Percentiles rank a stretch among this genome's conserved stretches.
Conservation (phyloP, 2,329 filamentous ascomycete genomes). For the Metarhizium sp. region DNA sequence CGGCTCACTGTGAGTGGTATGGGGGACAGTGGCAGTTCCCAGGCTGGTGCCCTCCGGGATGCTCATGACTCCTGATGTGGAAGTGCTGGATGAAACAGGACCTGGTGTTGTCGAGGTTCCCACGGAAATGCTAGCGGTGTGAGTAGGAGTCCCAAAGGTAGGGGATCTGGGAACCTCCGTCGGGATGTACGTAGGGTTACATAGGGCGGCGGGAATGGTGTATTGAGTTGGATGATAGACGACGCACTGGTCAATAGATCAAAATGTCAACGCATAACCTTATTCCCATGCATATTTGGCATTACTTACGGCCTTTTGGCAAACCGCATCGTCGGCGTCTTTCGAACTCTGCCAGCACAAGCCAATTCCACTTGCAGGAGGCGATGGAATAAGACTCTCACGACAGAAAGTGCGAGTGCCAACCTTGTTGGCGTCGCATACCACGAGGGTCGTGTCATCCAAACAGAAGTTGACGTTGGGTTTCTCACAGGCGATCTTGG, state of each 20-base stretch:
- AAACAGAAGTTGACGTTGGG: slow-evolving; percentile 35
- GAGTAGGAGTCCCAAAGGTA: neutral
- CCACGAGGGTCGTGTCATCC: slow-evolving; percentile 36
- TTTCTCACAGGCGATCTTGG: slow-evolving; percentile 27
- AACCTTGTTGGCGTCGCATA: slow-evolving; percentile 28
- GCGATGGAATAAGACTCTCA: slow-evolving; percentile 32
- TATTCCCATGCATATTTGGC: neutral
- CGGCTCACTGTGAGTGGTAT: neutral
- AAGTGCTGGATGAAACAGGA: neutral
- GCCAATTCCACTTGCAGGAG: slow-evolving; percentile 26
- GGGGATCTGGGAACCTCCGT: neutral
- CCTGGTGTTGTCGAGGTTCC: neutral
- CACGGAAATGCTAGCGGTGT: neutral
- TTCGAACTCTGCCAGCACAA: slow-evolving; percentile 31
- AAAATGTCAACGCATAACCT: neutral
- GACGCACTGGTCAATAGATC: slow-evolving; percentile 22
- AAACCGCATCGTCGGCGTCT: slow-evolving; percentile 34
- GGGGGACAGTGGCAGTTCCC: slow-evolving; percentile 41
- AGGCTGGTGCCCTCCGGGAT: slow-evolving; percentile 43
- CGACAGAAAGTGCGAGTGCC: slow-evolving; percentile 34
- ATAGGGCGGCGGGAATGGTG: slow-evolving; percentile 25
- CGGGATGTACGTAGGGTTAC: slow-evolving; percentile 11
- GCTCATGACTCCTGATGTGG: slow-evolving; percentile 7
- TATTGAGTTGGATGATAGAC: slow-evolving; percentile 31
- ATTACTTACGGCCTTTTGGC: slow-evolving; percentile 33